A percentile compares a stretch with the other conserved stretches of the same genome.
phyloP scores from a whole-genome alignment of 805 yeast species.

The Saccharomycopsis sp. region DNA sequence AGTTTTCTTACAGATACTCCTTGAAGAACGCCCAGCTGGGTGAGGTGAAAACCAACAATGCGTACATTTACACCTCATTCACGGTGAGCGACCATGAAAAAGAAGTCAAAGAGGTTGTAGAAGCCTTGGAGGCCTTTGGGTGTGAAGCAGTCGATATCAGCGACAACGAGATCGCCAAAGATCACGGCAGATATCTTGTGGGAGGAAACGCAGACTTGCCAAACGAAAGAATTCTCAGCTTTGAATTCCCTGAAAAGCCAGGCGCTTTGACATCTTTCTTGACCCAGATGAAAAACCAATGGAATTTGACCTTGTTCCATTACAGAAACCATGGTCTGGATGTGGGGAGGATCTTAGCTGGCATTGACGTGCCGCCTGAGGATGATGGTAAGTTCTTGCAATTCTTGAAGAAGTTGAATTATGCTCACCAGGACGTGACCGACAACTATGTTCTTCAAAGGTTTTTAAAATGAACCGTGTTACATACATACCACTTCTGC shows the following conservation, averaged over 20 bases:
- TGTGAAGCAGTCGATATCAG: constrained; percentile 78
- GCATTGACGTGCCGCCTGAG: constrained; percentile 72
- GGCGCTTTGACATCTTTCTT: constrained; percentile 85
- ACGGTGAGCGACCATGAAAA: constrained; percentile 53
- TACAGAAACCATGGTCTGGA: constrained; percentile 97
- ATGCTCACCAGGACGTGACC: constrained; percentile 71
- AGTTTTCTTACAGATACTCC: constrained; percentile 80
- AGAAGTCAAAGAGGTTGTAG: constrained; percentile 60
- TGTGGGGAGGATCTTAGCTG: constrained; percentile 86
- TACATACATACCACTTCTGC: too few relatives aligned
- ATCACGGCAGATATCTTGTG: constrained; percentile 91
- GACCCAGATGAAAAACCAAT: constrained; percentile 56
- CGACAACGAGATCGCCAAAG: constrained; percentile 88
- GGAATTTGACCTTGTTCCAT: constrained; percentile 94
- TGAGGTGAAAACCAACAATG: constrained; percentile 29
- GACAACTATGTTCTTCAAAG: constrained; percentile 78
- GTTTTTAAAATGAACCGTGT: constrained; percentile 46
- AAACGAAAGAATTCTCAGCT: constrained; percentile 70
- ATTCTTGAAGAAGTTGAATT: constrained; percentile 66
- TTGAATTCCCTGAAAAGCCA: constrained; percentile 97
- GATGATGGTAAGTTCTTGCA: constrained; percentile 55
- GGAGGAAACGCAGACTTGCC: constrained; percentile 78
- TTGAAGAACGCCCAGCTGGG: constrained; percentile 29
- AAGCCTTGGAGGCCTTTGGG: constrained; percentile 47
- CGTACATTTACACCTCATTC: constrained; percentile 83